phyloP scores from a whole-genome alignment of 495 filamentous ascomycete genomes.

The Aspergillus cavernicola region DNA sequence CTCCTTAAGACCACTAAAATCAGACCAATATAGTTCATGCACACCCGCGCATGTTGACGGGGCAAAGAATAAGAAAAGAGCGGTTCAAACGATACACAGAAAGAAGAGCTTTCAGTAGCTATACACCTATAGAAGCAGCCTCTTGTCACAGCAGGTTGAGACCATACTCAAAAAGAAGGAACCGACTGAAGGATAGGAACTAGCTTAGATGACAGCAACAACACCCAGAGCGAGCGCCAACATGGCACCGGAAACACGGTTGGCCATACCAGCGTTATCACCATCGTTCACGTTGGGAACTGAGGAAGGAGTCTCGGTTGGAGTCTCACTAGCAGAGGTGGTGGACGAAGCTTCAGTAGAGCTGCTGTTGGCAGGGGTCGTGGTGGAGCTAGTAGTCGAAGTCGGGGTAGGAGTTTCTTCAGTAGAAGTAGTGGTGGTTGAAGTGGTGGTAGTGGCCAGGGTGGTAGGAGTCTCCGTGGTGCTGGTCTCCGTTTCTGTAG shows the following conservation, averaged over 20 bases:
- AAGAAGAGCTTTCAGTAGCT: not conserved
- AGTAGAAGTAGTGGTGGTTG: constrained; percentile 13
- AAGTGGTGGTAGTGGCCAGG: constrained; percentile 16
- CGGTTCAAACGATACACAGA: constrained; percentile 10
- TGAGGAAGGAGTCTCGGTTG: constrained; percentile 55
- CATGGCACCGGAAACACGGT: constrained; percentile 38
- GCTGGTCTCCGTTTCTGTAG: constrained; percentile 29
- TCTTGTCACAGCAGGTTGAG: not conserved
- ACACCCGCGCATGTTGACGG: constrained; percentile 1
- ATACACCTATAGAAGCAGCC: not conserved
- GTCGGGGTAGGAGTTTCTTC: constrained; percentile 15
- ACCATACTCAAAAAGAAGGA: constrained; percentile 7
- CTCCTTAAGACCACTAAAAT: not conserved
- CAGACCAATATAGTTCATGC: constrained; percentile 1
- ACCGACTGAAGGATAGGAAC: not conserved
- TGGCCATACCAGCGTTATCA: constrained; percentile 29
- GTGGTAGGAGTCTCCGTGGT: constrained; percentile 20
- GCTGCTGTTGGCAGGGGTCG: constrained; percentile 30
- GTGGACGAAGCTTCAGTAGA: constrained; percentile 29
- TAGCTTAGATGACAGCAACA: constrained; percentile 30
- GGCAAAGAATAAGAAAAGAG: constrained; percentile 5
- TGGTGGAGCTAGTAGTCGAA: constrained; percentile 5
- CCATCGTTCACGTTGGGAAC: constrained; percentile 25
- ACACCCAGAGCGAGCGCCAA: constrained; percentile 35
- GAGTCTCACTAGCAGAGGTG: constrained; percentile 38